These are phyloP conservation scores for Calophaca sinica DNA, from an alignment of 306 rosid genomes.

Conservation along the genomic window DNA sequence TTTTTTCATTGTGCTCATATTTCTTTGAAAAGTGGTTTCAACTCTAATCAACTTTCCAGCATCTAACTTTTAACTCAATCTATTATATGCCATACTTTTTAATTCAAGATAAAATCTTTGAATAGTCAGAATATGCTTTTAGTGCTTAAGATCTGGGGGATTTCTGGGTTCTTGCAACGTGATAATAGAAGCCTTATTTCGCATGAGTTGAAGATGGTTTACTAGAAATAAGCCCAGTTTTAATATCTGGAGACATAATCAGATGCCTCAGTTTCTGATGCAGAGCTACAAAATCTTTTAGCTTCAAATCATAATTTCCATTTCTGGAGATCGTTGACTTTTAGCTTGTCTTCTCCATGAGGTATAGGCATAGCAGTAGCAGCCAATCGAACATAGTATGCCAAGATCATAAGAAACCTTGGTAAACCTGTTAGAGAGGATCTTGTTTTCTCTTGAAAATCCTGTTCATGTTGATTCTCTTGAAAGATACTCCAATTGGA, in stretches of 20 bases:
- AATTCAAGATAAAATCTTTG: constrained; percentile 14
- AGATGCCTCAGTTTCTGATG: constrained; percentile 13
- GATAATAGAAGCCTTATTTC: neutral
- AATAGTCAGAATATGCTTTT: too few species aligned
- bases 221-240: constrained; percentile 5
- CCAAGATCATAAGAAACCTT: too few species aligned
- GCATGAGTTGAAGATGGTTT: neutral
- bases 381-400: too few species aligned
- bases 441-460: too few species aligned
- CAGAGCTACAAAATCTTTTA: neutral
- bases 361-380: too few species aligned
- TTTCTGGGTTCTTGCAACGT: neutral
- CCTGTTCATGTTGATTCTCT: too few species aligned
- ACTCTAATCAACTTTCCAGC: neutral
- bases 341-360: too few species aligned
- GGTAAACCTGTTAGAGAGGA: too few species aligned
- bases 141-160: neutral
- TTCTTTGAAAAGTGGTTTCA: neutral
- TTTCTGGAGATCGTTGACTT: too few species aligned
- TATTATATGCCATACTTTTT: neutral
- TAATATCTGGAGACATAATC: neutral
- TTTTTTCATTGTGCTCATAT: neutral
- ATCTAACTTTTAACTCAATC: neutral
- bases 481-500: too few species aligned
- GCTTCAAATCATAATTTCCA: neutral